Percentiles rank a stretch among this genome's conserved stretches.
phyloP scores from a whole-genome alignment of 1,284 basidiomycete species.

The Porodaedalea pini region DNA sequence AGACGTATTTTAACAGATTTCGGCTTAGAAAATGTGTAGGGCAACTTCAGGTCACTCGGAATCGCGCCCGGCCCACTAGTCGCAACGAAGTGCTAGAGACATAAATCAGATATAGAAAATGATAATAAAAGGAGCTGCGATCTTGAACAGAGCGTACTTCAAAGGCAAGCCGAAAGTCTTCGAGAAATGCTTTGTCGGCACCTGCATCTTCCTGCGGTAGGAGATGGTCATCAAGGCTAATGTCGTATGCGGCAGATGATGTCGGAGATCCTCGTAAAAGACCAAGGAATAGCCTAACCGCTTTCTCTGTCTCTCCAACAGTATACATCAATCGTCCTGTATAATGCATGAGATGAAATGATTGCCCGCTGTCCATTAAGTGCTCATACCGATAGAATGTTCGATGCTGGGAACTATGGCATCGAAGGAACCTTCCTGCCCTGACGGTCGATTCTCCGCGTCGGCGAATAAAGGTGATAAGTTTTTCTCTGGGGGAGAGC shows the following conservation, averaged over 20 bases:
- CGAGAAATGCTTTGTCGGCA: slow-evolving; percentile 63
- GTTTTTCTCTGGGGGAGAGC: slow-evolving; percentile 43
- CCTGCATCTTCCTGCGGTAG: slow-evolving; percentile 25
- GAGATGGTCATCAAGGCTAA: neutral
- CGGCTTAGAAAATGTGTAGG: slow-evolving; percentile 55
- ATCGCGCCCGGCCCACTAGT: slow-evolving; percentile 42
- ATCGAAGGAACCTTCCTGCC: slow-evolving; percentile 46
- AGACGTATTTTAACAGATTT: slow-evolving; percentile 54
- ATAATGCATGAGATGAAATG: neutral
- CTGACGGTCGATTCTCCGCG: slow-evolving; percentile 49
- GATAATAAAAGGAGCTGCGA: neutral
- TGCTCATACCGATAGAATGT: slow-evolving; percentile 61
- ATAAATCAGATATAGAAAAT: slow-evolving; percentile 11
- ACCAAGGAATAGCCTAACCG: slow-evolving; percentile 65
- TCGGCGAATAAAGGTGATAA: slow-evolving; percentile 78
- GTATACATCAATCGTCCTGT: slow-evolving; percentile 73
- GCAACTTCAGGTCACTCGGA: slow-evolving; percentile 46
- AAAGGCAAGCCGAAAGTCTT: slow-evolving; percentile 77
- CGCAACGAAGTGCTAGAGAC: slow-evolving; percentile 57
- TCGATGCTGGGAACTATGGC: slow-evolving; percentile 68
- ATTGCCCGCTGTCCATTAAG: neutral
- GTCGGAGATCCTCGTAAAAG: slow-evolving; percentile 43
- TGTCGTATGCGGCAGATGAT: slow-evolving; percentile 10
- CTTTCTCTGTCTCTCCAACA: slow-evolving; percentile 65
- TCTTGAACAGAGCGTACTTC: slow-evolving; percentile 39